Percentiles rank a stretch among this genome's conserved stretches.
Conservation (phyloP, 1,284 basidiomycete genomes). For the Baeospora myosura region DNA sequence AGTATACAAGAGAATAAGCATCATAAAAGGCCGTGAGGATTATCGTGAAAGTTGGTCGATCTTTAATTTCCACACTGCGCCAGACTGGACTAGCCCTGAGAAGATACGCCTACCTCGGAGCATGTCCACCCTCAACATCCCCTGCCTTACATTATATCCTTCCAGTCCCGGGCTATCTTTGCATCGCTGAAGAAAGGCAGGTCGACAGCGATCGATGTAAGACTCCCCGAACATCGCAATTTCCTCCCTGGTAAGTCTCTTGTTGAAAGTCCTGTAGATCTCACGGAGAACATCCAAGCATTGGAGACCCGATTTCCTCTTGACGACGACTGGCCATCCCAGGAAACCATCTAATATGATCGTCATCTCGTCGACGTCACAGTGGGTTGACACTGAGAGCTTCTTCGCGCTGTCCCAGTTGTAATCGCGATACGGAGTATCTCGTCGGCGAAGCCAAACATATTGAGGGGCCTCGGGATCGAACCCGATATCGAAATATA, state of each 20-base stretch:
- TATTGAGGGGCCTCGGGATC: neutral
- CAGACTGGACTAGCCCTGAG: slow-evolving; percentile 21
- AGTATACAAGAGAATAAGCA: slow-evolving; percentile 3
- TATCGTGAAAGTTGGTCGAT: slow-evolving; percentile 7
- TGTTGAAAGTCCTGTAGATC: neutral
- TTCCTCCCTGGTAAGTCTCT: neutral
- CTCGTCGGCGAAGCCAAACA: neutral
- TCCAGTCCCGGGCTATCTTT: slow-evolving; percentile 29
- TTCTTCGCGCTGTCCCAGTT: neutral
- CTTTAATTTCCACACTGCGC: slow-evolving; percentile 5
- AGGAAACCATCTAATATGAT: neutral
- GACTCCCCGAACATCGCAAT: slow-evolving; percentile 16
- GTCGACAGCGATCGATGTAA: slow-evolving; percentile 27
- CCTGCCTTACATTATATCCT: slow-evolving; percentile 28
- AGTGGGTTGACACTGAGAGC: neutral
- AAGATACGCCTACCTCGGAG: slow-evolving; percentile 39
- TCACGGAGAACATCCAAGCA: neutral
- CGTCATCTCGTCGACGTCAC: neutral
- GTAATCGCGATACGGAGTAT: slow-evolving; percentile 2
- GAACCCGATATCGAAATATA: slow-evolving; percentile 2
- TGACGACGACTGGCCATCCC: slow-evolving; percentile 1
- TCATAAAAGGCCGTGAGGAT: too few species aligned
- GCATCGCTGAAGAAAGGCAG: slow-evolving; percentile 39
- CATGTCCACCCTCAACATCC: slow-evolving; percentile 45
- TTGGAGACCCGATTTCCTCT: neutral